A percentile compares a stretch with the other conserved stretches of the same genome.
These are phyloP conservation scores for Limnomonas spitsbergensis DNA, from an alignment of 139 green algal species.

Conservation along the genomic window DNA sequence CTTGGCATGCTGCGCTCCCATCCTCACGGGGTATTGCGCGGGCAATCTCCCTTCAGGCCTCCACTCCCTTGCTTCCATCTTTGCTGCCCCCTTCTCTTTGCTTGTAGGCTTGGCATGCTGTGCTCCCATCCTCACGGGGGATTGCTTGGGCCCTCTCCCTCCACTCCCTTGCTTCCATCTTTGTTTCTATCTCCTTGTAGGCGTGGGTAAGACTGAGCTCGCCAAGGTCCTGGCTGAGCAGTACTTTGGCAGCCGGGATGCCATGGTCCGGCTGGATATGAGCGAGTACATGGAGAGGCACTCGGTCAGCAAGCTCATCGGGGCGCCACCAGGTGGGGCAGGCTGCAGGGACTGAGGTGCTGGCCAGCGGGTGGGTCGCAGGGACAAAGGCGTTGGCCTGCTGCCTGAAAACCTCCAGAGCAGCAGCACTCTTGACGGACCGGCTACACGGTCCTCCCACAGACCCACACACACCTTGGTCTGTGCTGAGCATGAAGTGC, in stretches of 20 bases:
- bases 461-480: not conserved
- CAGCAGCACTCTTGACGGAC: not conserved
- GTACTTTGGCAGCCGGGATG: slow-evolving; percentile 65
- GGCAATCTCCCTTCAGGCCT: no score
- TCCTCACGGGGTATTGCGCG: no score
- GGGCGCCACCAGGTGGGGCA: slow-evolving; percentile 74
- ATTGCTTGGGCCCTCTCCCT: no score
- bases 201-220: slow-evolving; percentile 99
- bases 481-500: no score
- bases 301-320: slow-evolving; percentile 79
- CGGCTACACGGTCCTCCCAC: not conserved
- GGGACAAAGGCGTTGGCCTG: not conserved
- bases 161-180: no score
- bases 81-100: no score
- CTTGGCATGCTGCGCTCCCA: no score
- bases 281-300: slow-evolving; percentile 97
- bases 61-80: no score
- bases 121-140: no score
- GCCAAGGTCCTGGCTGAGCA: slow-evolving; percentile 84
- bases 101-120: no score
- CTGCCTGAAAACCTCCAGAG: not conserved
- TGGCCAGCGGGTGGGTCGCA: not conserved
- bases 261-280: slow-evolving; percentile 94
- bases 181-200: no score
- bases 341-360: not conserved